Conservation (phyloP, 371 early-diverging fungal species). For the Mucor circinelloides region DNA sequence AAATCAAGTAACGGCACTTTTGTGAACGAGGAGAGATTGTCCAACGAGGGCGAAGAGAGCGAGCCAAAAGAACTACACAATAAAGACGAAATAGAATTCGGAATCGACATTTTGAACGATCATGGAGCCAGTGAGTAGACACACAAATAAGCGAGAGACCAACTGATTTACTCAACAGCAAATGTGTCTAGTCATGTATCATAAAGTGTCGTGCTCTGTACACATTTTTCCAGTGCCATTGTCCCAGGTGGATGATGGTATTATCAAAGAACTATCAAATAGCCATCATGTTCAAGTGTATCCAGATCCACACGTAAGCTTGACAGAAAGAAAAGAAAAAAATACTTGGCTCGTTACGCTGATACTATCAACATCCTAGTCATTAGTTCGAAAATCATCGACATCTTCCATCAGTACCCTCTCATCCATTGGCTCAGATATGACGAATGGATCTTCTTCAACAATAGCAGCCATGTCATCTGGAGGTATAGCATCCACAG, state of each 20-base stretch:
- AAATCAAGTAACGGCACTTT: slow-evolving; percentile 90
- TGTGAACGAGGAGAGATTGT: slow-evolving; percentile 76
- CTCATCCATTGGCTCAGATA: slow-evolving; percentile 4
- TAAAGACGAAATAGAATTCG: slow-evolving; percentile 82
- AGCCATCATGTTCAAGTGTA: slow-evolving; percentile 2
- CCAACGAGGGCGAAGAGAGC: slow-evolving; percentile 70
- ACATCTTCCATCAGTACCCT: slow-evolving; percentile 11
- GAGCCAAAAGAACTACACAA: slow-evolving; percentile 62
- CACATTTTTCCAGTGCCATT: slow-evolving; percentile 43
- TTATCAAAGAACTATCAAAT: slow-evolving; percentile 27
- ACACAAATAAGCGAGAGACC: neutral
- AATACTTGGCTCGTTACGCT: no score
- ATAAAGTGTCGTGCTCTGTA: slow-evolving; percentile 70
- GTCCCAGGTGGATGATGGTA: slow-evolving; percentile 39
- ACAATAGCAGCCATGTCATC: neutral
- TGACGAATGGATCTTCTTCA: neutral
- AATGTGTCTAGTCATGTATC: slow-evolving; percentile 57
- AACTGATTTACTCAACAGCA: neutral
- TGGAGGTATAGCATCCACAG: neutral
- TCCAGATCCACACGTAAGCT: slow-evolving; percentile 14
- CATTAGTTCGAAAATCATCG: slow-evolving; percentile 10
- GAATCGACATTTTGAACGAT: slow-evolving; percentile 83
- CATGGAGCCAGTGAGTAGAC: slow-evolving; percentile 40
- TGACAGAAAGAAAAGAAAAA: no score
- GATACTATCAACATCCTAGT: neutral